Percentiles rank a stretch among this genome's conserved stretches.
Conservation (phyloP, 1,139 yeast species). For the Kurtzmaniella quercitrusa region DNA sequence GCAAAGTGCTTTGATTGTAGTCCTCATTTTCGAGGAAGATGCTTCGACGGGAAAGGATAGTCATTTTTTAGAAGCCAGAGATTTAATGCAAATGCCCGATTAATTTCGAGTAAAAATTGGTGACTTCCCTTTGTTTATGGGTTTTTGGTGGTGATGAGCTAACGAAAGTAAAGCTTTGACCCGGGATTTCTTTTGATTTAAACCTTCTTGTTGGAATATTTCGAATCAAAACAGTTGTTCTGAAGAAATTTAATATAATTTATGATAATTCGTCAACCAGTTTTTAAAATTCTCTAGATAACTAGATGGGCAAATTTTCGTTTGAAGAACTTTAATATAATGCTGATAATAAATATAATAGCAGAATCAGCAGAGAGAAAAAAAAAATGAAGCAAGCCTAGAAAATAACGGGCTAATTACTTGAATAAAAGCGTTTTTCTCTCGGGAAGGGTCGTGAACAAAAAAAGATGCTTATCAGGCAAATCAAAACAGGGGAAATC, state of each 20-base stretch:
- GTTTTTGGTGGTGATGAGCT: neutral
- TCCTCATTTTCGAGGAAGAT: conserved; percentile 36
- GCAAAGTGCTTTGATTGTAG: conserved; percentile 41
- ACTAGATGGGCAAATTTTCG: neutral
- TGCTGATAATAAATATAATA: neutral
- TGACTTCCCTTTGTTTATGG: too few species aligned
- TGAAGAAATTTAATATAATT: neutral
- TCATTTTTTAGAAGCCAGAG: neutral
- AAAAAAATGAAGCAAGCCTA: neutral
- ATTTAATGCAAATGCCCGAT: neutral
- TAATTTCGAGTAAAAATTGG: too few species aligned
- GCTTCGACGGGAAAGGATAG: conserved; percentile 18
- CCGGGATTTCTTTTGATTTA: neutral
- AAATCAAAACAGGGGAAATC: neutral
- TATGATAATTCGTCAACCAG: neutral
- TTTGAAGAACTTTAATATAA: neutral
- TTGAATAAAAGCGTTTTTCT: neutral
- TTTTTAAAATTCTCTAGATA: neutral
- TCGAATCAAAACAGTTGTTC: neutral
- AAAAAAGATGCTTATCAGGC: conserved; percentile 1
- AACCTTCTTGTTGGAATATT: neutral
- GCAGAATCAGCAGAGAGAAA: neutral
- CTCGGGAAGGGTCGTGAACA: neutral
- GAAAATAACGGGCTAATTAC: neutral
- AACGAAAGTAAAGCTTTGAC: neutral